Conservation (phyloP, 139 green algal genomes). For the Auxenochlorella protothecoides region DNA sequence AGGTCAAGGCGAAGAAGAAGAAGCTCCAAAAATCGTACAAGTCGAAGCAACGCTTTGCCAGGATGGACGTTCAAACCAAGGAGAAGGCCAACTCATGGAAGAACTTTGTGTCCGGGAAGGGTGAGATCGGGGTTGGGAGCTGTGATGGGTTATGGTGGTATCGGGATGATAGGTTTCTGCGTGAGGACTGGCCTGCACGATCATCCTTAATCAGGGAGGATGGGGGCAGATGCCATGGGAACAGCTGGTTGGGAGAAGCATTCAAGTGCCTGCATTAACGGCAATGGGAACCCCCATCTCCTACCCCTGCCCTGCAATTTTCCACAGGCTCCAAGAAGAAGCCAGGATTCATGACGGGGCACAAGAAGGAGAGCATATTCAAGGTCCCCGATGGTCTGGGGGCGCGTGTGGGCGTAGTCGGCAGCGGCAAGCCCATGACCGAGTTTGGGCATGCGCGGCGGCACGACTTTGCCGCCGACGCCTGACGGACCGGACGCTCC, state of each 20-base stretch:
- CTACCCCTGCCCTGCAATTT: neutral
- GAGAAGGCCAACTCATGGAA: constrained; percentile 28
- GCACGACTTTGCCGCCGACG: constrained; percentile 10
- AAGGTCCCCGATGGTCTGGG: constrained; percentile 29
- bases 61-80: constrained; percentile 53
- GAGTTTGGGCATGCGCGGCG: constrained; percentile 7
- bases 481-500: no score
- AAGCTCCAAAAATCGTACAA: constrained; percentile 82
- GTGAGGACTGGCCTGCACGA: no score
- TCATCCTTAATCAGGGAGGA: no score
- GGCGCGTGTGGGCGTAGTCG: constrained; percentile 37
- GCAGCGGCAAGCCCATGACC: constrained; percentile 36
- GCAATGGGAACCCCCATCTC: no score
- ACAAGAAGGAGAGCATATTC: constrained; percentile 51
- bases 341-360: constrained; percentile 36
- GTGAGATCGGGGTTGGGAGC: neutral
- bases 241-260: neutral
- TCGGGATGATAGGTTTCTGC: no score
- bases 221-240: no score
- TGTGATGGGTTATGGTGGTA: neutral
- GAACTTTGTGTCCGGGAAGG: constrained; percentile 13
- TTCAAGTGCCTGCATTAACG: neutral
- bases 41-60: constrained; percentile 64
- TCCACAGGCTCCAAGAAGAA: constrained; percentile 27
- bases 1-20: constrained; percentile 62